Percentiles rank a stretch among this genome's conserved stretches.
Evolutionary conservation across 1,284 basidiomycete genomes (phyloP).

Genomic region (Cutaneotrichosporon curvatum): DNA sequence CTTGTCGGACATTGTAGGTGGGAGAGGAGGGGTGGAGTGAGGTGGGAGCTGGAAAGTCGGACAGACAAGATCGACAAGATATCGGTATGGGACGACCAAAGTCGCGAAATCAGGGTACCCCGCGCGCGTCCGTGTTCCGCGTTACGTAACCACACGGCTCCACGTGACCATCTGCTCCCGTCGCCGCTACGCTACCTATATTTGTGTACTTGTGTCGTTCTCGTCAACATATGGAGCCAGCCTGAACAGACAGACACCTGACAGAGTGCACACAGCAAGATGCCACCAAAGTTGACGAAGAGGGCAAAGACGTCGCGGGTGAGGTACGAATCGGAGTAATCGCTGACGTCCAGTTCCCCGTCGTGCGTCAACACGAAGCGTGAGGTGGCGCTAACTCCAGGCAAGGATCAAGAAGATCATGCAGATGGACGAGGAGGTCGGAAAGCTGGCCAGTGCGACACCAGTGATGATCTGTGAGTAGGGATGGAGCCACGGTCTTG

Average conservation of each 20-base stretch:
- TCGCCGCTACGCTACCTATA: background rate
- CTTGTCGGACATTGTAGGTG: slow-evolving; percentile 22
- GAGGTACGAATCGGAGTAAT: slow-evolving; percentile 2
- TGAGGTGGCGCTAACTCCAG: slow-evolving; percentile 32
- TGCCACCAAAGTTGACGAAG: slow-evolving; percentile 23
- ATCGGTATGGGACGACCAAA: background rate
- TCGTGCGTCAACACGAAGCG: slow-evolving; percentile 23
- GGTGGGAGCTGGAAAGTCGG: background rate
- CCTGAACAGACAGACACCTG: too few species aligned
- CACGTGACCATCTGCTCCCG: too few species aligned
- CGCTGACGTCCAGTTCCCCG: slow-evolving; percentile 37
- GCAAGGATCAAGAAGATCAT: slow-evolving; percentile 99
- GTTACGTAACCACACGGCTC: too few species aligned
- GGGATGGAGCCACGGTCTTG: too few species aligned
- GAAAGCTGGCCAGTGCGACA: slow-evolving; percentile 95
- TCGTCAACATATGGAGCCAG: background rate
- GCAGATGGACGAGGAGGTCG: slow-evolving; percentile 99
- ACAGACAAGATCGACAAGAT: background rate
- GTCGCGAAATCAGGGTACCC: too few species aligned
- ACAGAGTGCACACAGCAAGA: background rate
- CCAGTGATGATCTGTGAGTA: slow-evolving; percentile 93
- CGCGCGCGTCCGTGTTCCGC: too few species aligned
- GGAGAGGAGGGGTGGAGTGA: background rate
- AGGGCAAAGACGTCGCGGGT: slow-evolving; percentile 35
- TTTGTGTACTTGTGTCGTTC: background rate